phyloP scores from a whole-genome alignment of 2,329 filamentous ascomycete species.

The Apiospora aurea region DNA sequence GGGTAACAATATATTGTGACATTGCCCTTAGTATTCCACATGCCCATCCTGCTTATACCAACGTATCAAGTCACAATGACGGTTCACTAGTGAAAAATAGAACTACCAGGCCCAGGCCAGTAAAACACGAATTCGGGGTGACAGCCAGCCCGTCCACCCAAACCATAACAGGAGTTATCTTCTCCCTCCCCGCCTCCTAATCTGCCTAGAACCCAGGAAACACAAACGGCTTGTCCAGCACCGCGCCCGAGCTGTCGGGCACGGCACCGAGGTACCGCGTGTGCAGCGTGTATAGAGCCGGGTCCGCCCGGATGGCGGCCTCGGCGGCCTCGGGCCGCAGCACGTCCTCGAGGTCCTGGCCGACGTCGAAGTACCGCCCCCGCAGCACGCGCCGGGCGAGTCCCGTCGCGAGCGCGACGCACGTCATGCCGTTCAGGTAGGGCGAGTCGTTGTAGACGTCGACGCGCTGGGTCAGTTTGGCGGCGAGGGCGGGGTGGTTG shows the following conservation, averaged over 20 bases:
- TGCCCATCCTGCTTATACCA: background rate
- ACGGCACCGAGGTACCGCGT: conserved; percentile 37
- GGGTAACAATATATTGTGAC: too few species aligned
- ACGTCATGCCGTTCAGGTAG: conserved; percentile 43
- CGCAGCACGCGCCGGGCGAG: conserved; percentile 37
- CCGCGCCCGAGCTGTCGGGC: conserved; percentile 25
- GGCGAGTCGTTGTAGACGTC: conserved; percentile 42
- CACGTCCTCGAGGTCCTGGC: conserved; percentile 41
- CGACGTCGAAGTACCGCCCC: conserved; percentile 41
- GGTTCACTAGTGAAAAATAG: background rate
- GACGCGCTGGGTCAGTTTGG: conserved; percentile 32
- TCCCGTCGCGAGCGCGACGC: conserved; percentile 41
- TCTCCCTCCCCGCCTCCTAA: background rate
- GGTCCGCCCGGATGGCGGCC: conserved; percentile 32
- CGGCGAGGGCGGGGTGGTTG: conserved; percentile 32
- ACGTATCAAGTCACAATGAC: too few species aligned
- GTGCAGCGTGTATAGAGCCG: conserved; percentile 37
- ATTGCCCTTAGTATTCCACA: background rate
- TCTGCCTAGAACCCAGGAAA: conserved; percentile 31
- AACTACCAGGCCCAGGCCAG: background rate
- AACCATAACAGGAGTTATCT: too few species aligned
- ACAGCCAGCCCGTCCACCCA: too few species aligned
- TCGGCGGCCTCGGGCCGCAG: conserved; percentile 29
- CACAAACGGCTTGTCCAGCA: conserved; percentile 26
- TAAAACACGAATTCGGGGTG: background rate